Base-by-base conservation (phyloP, 2,329 filamentous ascomycete genomes). In the Fusarium nanum region DNA sequence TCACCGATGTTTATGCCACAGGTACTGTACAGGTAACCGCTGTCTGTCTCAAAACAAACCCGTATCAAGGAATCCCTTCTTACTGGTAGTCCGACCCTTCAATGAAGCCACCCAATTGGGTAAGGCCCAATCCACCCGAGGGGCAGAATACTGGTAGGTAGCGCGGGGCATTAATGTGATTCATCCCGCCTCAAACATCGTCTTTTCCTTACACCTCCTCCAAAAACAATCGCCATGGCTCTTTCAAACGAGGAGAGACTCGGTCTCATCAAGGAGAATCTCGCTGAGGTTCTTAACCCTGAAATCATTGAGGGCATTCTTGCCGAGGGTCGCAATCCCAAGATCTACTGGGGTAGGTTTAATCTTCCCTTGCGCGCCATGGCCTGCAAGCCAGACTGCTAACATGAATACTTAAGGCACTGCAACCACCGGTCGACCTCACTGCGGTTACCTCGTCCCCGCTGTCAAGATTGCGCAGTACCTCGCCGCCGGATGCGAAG, bases 391-490 rank as follows among this genome's bases (percentile, higher is more conserved):
- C 18, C 42, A 37, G 23, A 53, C 37, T 49, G n/a, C 23, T 50
- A 40, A 49, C 32, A 16, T 22, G 6, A 12, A 7, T 14, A n/a
- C 25, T 13, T 10, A 52, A 88, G 88, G 92, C 44, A 95, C 92
- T 41, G 92, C 93, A 20, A 93, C 93, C 18, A 97, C 93, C 1
- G 93, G 93, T n/a, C 87, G 91, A 64, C 94, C 94, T 57, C 94
- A 98, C 80, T 92, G 89, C 78, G 94, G 93, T 73, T 97, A 97
- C 86, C 93, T 97, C 68, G 92, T 96, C 12, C 91, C 94, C 8
- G 91, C 92, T 74, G 88, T 97, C 77, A 98, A 98, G 82, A 92
- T 98, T 68, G 94, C 93, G 41, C 91, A 98, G 79, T 89, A 97
- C 76, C 88, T 98, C 34, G 87, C 89, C 37, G 94, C 95, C 30